These are phyloP conservation scores for Fusarium xylarioides DNA, from an alignment of 2,329 filamentous ascomycete genomes.

Conservation along the genomic window DNA sequence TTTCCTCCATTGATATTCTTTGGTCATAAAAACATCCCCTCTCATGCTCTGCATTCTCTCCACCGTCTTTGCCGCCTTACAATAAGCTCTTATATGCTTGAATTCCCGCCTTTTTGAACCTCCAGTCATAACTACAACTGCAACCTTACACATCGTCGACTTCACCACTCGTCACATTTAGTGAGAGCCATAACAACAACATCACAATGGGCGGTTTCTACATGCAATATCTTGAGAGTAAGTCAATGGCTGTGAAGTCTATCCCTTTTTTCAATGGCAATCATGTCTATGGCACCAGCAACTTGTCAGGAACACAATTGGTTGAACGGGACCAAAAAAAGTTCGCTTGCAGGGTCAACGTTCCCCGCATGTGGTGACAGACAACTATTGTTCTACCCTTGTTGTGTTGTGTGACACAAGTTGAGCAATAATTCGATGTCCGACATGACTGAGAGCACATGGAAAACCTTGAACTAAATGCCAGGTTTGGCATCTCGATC, in stretches of 20 bases:
- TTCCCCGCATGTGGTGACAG: conserved; percentile 25
- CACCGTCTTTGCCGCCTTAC: conserved; percentile 20
- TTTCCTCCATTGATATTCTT: conserved; percentile 21
- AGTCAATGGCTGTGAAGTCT: conserved; percentile 54
- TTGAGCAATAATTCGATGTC: not conserved
- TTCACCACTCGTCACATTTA: conserved; percentile 36
- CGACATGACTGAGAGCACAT: not conserved
- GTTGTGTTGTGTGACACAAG: conserved; percentile 1
- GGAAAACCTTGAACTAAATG: not conserved
- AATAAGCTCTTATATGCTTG: conserved; percentile 29
- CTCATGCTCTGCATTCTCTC: conserved; percentile 4
- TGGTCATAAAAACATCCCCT: conserved; percentile 18
- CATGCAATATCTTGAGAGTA: conserved; percentile 80
- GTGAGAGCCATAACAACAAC: conserved; percentile 30
- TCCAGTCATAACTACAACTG: conserved; percentile 17
- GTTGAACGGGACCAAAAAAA: not conserved
- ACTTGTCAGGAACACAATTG: conserved; percentile 22
- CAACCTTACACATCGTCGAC: conserved; percentile 13
- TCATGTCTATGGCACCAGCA: conserved; percentile 25
- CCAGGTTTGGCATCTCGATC: not conserved
- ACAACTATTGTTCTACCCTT: conserved; percentile 8
- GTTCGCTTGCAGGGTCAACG: conserved; percentile 10
- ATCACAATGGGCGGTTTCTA: conserved; percentile 71
- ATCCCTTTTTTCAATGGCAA: conserved; percentile 26
- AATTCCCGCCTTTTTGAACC: conserved; percentile 34